Evolutionary conservation across 1,284 basidiomycete genomes (phyloP).

Genomic region (Apiotrichum akiyoshidainum): DNA sequence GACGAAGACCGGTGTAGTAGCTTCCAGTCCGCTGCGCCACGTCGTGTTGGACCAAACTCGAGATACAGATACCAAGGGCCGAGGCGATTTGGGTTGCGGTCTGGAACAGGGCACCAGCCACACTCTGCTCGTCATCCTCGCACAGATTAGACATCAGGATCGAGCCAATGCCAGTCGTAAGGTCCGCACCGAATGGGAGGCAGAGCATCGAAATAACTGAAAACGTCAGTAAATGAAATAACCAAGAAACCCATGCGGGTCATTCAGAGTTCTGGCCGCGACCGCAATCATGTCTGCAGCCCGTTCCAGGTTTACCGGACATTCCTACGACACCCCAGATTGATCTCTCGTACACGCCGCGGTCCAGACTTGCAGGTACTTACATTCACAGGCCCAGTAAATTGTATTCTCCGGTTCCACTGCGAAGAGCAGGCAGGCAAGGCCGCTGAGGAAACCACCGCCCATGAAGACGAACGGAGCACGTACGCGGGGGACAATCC

Average conservation of each 20-base stretch:
- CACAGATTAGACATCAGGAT: constrained; percentile 40
- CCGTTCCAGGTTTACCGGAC: no score
- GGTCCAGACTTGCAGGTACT: neutral
- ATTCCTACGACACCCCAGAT: neutral
- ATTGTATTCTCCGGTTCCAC: constrained; percentile 23
- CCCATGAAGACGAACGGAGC: constrained; percentile 29
- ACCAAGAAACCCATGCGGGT: no score
- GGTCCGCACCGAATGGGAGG: constrained; percentile 35
- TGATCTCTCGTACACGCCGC: neutral
- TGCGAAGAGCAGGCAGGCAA: constrained; percentile 34
- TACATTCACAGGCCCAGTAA: constrained; percentile 38
- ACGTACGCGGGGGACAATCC: constrained; percentile 28
- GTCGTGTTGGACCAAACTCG: constrained; percentile 21
- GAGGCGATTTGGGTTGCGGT: constrained; percentile 29
- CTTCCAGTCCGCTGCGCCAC: constrained; percentile 13
- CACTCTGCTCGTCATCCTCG: constrained; percentile 33
- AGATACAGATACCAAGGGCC: constrained; percentile 32
- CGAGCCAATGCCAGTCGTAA: constrained; percentile 34
- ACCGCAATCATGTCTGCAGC: no score
- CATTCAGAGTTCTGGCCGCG: no score
- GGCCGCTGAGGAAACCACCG: constrained; percentile 26
- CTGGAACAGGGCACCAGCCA: constrained; percentile 38
- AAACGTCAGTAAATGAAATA: neutral
- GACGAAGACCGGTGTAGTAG: constrained; percentile 22
- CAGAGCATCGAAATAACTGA: constrained; percentile 30